Conservation (phyloP, 1,139 yeast genomes). For the Geotrichum klebahnii region DNA sequence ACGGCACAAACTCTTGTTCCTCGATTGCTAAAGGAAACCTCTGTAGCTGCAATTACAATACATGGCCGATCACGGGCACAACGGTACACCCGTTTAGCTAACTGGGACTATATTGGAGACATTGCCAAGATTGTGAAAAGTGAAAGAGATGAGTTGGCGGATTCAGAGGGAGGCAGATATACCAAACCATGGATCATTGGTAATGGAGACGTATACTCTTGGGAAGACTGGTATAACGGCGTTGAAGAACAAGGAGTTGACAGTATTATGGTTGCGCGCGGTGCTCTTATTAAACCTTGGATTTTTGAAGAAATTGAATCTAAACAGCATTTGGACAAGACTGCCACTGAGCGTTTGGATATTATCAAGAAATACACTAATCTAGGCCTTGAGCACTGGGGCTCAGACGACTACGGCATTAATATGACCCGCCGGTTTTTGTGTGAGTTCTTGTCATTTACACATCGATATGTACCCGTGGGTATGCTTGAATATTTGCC, state of each 20-base stretch:
- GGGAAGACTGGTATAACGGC: constrained; percentile 86
- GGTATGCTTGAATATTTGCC: constrained; percentile 89
- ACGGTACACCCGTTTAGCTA: constrained; percentile 83
- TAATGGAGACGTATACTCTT: constrained; percentile 86
- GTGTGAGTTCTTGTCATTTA: constrained; percentile 92
- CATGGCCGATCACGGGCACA: constrained; percentile 97
- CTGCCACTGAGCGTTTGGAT: constrained; percentile 82
- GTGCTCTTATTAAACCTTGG: constrained; percentile 98
- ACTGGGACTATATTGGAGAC: constrained; percentile 83
- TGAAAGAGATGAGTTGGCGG: constrained; percentile 43
- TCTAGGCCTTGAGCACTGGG: constrained; percentile 95
- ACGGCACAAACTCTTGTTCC: constrained; percentile 74
- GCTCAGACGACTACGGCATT: constrained; percentile 91
- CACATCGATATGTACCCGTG: constrained; percentile 90
- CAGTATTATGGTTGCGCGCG: constrained; percentile 95
- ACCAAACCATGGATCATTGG: constrained; percentile 59
- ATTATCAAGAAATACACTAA: constrained; percentile 63
- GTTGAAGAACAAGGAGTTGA: constrained; percentile 62
- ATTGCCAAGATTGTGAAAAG: constrained; percentile 66
- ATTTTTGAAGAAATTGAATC: constrained; percentile 92
- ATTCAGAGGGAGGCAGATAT: constrained; percentile 41
- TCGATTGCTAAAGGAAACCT: constrained; percentile 69
- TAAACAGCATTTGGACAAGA: constrained; percentile 82
- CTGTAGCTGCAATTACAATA: constrained; percentile 84
- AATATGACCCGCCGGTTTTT: constrained; percentile 81